Conservation (phyloP, 345 rosid genomes). For the Acer saccharum region DNA sequence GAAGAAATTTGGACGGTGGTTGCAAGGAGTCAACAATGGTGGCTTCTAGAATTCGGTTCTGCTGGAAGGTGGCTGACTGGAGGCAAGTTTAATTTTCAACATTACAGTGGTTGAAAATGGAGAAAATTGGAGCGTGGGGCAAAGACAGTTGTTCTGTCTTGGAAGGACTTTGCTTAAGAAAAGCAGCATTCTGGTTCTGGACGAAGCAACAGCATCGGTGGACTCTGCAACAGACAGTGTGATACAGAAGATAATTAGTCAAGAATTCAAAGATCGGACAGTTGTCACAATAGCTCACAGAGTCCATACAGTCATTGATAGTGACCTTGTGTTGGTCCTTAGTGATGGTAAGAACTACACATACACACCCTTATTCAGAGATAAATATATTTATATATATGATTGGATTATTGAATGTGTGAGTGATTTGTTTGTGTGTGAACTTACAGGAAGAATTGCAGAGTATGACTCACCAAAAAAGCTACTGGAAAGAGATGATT, state of each 20-base stretch:
- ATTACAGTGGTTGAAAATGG: too few relatives aligned
- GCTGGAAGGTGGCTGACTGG: too few relatives aligned
- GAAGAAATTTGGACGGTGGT: too few relatives aligned
- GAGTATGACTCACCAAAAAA: constrained; percentile 77
- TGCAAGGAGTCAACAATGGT: too few relatives aligned
- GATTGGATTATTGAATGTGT: background rate
- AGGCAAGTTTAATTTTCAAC: too few relatives aligned
- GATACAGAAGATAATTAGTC: constrained; percentile 71
- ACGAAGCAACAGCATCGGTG: constrained; percentile 93
- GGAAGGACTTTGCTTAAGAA: constrained; percentile 89
- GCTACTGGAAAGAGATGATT: constrained; percentile 71
- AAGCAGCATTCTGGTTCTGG: constrained; percentile 81
- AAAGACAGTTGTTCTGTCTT: too few relatives aligned
- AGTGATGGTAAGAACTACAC: constrained; percentile 68
- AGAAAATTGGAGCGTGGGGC: too few relatives aligned
- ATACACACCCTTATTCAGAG: background rate
- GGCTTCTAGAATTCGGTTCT: too few relatives aligned
- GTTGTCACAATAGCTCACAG: constrained; percentile 96
- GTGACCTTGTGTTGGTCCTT: constrained; percentile 86
- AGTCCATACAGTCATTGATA: constrained; percentile 86
- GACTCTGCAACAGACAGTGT: constrained; percentile 92
- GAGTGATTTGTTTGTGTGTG: background rate
- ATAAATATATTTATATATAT: background rate
- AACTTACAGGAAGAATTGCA: constrained; percentile 72
- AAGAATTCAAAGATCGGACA: constrained; percentile 76